A percentile compares a stretch with the other conserved stretches of the same genome.
Conservation (phyloP, 2,329 filamentous ascomycete species). For the Pyricularia pennisetigena region DNA sequence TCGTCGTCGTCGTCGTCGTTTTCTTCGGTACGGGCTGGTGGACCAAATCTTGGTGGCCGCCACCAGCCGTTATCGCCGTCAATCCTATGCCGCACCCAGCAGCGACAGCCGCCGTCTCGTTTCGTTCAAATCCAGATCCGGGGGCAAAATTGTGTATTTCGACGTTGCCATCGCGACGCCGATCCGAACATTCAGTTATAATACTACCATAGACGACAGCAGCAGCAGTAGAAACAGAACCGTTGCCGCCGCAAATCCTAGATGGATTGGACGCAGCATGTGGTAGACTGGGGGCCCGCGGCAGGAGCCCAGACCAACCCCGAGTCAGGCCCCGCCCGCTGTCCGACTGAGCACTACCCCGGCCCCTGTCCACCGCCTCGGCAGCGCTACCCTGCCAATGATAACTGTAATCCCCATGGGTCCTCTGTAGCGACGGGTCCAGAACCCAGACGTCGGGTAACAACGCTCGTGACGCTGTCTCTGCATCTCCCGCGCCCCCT, state of each 20-base stretch:
- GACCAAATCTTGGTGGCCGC: background rate
- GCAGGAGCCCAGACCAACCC: background rate
- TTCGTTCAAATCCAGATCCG: background rate
- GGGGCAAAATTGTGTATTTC: background rate
- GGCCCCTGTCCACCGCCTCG: background rate
- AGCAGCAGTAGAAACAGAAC: background rate
- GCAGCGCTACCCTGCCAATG: background rate
- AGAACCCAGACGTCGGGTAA: slow-evolving; percentile 39
- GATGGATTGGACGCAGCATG: background rate
- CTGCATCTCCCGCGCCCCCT: background rate
- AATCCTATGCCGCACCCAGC: background rate
- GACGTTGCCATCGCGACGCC: background rate
- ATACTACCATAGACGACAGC: background rate
- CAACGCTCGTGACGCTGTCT: slow-evolving; percentile 26
- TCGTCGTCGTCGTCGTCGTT: background rate
- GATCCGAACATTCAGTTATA: background rate
- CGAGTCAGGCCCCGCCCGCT: background rate
- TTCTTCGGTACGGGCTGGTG: background rate
- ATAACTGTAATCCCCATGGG: background rate
- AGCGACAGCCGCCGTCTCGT: background rate
- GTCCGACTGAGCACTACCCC: background rate
- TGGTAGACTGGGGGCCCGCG: background rate
- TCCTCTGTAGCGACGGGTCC: slow-evolving; percentile 32
- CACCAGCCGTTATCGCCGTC: background rate
- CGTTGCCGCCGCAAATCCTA: background rate